phyloP scores from a whole-genome alignment of 495 filamentous ascomycete species.

The Neurospora sp. region DNA sequence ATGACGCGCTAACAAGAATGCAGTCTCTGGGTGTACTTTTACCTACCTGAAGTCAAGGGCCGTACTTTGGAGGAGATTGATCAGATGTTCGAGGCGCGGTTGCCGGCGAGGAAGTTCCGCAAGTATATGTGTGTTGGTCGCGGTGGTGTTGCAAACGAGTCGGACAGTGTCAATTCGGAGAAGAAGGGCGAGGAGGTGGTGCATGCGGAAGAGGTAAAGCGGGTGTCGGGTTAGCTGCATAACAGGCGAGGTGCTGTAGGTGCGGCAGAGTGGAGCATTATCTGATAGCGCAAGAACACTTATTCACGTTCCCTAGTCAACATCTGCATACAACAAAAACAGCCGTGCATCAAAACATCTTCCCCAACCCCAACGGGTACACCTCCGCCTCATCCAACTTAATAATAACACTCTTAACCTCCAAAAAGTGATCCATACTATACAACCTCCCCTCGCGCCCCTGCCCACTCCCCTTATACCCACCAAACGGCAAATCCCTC shows the following conservation, averaged over 20 bases:
- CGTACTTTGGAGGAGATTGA: constrained; percentile 3
- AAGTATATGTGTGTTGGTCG: constrained; percentile 31
- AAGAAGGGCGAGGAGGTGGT: neutral
- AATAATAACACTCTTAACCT: constrained; percentile 37
- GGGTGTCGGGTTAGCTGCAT: neutral
- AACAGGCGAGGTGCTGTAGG: neutral
- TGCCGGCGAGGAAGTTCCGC: constrained; percentile 39
- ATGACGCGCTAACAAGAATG: constrained; percentile 43
- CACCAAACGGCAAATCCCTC: constrained; percentile 33
- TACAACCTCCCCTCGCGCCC: constrained; percentile 28
- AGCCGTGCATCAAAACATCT: neutral
- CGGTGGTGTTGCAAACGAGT: neutral
- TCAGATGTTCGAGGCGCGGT: constrained; percentile 30
- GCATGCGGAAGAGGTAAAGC: neutral
- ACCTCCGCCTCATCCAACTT: constrained; percentile 17
- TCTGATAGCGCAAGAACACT: neutral
- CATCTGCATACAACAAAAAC: neutral
- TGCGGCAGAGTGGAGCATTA: neutral
- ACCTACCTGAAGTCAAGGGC: neutral
- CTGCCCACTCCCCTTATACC: constrained; percentile 33
- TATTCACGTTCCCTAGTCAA: neutral
- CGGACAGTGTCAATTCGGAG: neutral
- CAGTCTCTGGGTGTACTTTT: constrained; percentile 10
- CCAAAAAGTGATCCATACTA: constrained; percentile 40
- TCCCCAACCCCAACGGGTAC: neutral